Evolutionary conservation across 2,329 filamentous ascomycete species (phyloP).

Genomic region (Alternaria burnsii): DNA sequence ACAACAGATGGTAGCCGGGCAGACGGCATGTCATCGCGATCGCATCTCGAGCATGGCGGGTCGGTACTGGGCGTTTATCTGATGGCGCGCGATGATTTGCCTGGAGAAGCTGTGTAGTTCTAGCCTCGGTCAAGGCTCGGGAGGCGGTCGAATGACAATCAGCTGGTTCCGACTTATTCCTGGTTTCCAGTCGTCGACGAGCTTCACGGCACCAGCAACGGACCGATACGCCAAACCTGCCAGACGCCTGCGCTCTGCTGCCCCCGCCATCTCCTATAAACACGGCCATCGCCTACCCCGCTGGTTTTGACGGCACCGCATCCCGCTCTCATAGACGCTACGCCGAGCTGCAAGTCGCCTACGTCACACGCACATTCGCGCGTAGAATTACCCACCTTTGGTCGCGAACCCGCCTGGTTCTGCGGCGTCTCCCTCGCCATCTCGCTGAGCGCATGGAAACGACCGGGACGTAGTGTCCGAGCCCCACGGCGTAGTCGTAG

Average conservation of each 20-base stretch:
- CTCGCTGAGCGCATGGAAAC: constrained; percentile 1
- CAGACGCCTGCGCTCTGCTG: constrained; percentile 9
- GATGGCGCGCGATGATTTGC: constrained; percentile 6
- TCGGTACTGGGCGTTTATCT: background rate
- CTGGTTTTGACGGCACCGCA: constrained; percentile 11
- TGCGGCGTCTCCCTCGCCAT: background rate
- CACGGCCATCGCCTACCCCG: constrained; percentile 19
- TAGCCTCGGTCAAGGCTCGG: constrained; percentile 16
- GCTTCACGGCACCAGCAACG: constrained; percentile 27
- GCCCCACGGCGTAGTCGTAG: constrained; percentile 2
- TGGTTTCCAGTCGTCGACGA: constrained; percentile 7
- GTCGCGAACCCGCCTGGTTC: background rate
- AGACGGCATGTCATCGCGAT: background rate
- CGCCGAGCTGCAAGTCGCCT: constrained; percentile 15
- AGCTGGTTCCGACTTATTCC: constrained; percentile 45
- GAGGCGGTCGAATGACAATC: constrained; percentile 26
- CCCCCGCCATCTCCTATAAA: constrained; percentile 22
- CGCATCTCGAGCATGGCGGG: background rate
- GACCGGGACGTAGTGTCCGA: background rate
- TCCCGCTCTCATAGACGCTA: background rate
- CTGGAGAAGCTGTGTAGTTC: background rate
- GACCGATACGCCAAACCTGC: constrained; percentile 20
- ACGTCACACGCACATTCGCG: constrained; percentile 34
- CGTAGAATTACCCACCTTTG: background rate
- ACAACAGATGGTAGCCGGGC: background rate